Conservation (phyloP, 768 basidiomycete species). For the Mycena crocata region DNA sequence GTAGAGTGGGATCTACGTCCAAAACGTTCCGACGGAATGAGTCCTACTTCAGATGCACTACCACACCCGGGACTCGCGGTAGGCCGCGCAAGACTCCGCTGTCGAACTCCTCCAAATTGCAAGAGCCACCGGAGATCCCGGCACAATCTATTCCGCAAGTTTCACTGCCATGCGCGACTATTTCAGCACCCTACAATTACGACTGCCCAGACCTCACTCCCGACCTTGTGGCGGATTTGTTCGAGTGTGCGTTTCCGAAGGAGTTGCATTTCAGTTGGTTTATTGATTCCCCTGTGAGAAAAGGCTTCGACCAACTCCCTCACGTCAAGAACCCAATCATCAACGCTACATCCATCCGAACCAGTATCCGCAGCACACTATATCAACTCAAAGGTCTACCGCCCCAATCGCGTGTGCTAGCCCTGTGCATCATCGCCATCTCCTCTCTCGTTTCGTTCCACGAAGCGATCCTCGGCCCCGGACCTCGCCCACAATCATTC, state of each 20-base stretch:
- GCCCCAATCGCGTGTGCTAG: conserved; percentile 20
- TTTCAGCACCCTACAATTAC: no score
- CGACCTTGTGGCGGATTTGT: conserved; percentile 12
- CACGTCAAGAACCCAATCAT: conserved; percentile 11
- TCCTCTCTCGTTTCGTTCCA: conserved; percentile 20
- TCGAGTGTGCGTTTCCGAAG: conserved; percentile 17
- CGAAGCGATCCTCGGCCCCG: conserved; percentile 10
- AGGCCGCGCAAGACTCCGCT: no score
- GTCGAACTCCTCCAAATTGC: no score
- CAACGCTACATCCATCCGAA: background rate
- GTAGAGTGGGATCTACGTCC: no score
- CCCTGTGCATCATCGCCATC: conserved; percentile 25
- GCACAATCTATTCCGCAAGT: no score
- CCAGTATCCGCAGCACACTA: background rate
- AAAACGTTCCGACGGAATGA: no score
- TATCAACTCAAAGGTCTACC: conserved; percentile 14
- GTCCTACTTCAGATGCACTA: no score
- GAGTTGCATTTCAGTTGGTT: no score
- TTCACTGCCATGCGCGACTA: no score
- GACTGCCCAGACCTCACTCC: conserved; percentile 18
- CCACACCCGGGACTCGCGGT: no score
- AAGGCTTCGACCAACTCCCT: background rate
- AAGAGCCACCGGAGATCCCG: no score
- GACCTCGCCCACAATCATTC: conserved; percentile 16
- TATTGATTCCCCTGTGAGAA: no score